Percentiles rank a stretch among this genome's conserved stretches.
Evolutionary conservation across 495 filamentous ascomycete genomes (phyloP).

Genomic region (Haplographium delicatum): DNA sequence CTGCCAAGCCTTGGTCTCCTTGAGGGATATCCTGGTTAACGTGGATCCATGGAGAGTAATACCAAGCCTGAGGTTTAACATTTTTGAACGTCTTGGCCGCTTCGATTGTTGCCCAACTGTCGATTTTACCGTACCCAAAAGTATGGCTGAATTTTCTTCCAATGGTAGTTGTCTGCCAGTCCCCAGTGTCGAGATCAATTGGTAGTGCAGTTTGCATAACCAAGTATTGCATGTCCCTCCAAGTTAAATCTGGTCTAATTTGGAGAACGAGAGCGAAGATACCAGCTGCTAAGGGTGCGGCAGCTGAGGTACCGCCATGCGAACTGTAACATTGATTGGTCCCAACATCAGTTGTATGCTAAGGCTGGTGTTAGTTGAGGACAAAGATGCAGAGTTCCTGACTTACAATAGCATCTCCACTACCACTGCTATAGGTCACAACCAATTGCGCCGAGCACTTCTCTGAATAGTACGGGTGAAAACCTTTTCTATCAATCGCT

Average conservation of each 20-base stretch:
- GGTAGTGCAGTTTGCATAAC: conserved; percentile 80
- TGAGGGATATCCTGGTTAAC: conserved; percentile 84
- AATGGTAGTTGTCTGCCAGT: conserved; percentile 74
- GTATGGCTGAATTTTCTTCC: conserved; percentile 89
- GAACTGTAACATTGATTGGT: conserved; percentile 64
- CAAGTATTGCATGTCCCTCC: conserved; percentile 93
- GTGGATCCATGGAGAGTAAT: conserved; percentile 84
- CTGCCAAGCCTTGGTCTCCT: conserved; percentile 73
- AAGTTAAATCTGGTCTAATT: conserved; percentile 79
- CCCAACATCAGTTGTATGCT: conserved; percentile 94
- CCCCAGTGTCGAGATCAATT: conserved; percentile 64
- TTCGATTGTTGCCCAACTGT: conserved; percentile 80
- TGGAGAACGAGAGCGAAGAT: conserved; percentile 89
- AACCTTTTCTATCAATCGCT: conserved; percentile 79
- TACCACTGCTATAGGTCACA: conserved; percentile 93
- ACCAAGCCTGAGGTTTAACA: conserved; percentile 98
- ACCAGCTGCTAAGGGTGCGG: conserved; percentile 86
- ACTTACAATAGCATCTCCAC: conserved; percentile 69
- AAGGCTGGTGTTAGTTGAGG: conserved; percentile 17
- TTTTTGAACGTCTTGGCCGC: conserved; percentile 77
- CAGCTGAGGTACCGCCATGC: conserved; percentile 96
- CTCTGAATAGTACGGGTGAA: conserved; percentile 90
- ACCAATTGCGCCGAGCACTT: conserved; percentile 92
- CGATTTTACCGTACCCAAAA: conserved; percentile 92
- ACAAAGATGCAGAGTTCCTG: not conserved